These are phyloP conservation scores for Bifiguratus adelaidae DNA, from an alignment of 192 early-diverging fungal species.

Conservation along the genomic window DNA sequence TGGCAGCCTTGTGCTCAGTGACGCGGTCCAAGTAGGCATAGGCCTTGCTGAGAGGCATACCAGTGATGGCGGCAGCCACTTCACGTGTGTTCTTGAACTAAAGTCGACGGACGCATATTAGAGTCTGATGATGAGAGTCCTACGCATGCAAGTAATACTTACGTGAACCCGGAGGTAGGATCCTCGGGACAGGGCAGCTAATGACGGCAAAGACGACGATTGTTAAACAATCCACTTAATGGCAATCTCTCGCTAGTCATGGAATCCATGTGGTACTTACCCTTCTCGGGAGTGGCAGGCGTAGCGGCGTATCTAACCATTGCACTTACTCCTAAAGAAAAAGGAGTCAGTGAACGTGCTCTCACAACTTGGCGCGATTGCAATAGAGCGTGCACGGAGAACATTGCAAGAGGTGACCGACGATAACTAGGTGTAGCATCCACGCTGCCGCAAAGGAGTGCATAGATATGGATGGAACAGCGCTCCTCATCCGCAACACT, in stretches of 20 bases:
- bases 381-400: constrained; percentile 1
- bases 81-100: constrained; percentile 98
- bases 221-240: too few species aligned
- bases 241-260: too few species aligned
- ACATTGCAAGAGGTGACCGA: background rate
- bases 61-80: constrained; percentile 86
- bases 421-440: too few species aligned
- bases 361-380: too few species aligned
- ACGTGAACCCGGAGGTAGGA: constrained; percentile 83
- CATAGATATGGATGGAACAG: too few species aligned
- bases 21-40: constrained; percentile 88
- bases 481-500: too few species aligned
- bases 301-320: constrained; percentile 82
- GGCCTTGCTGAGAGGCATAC: constrained; percentile 88
- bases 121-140: constrained; percentile 14
- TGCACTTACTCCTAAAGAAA: constrained; percentile 19
- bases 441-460: too few species aligned
- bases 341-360: too few species aligned
- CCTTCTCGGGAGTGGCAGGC: constrained; percentile 71
- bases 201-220: background rate
- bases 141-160: background rate
- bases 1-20: constrained; percentile 91
- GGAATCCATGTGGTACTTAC: too few species aligned
- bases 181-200: constrained; percentile 82
- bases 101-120: background rate